These are phyloP conservation scores for Cerrena zonata DNA, from an alignment of 1,284 basidiomycete genomes.

Conservation along the genomic window DNA sequence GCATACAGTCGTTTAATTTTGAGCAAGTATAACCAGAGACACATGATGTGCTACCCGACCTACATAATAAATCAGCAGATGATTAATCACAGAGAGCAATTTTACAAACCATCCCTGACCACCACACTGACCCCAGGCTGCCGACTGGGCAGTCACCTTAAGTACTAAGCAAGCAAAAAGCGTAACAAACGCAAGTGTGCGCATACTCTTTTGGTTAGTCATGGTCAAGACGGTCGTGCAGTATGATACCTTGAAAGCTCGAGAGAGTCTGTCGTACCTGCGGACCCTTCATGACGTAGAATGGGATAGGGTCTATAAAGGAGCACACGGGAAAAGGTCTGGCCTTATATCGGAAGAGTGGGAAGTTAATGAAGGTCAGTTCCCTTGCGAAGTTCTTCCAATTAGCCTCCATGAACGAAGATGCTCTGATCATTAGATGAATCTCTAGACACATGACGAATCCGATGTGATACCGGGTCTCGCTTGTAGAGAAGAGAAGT, in stretches of 20 bases:
- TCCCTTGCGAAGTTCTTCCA: background rate
- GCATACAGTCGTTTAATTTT: conserved; percentile 38
- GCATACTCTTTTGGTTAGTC: conserved; percentile 1
- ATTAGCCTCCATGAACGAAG: background rate
- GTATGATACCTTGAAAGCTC: no score
- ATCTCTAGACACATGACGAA: background rate
- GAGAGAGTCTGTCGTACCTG: no score
- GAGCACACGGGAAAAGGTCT: background rate
- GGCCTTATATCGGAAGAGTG: conserved; percentile 2
- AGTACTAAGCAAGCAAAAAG: conserved; percentile 12
- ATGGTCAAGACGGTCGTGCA: background rate
- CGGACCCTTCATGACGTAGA: background rate
- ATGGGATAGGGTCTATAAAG: background rate
- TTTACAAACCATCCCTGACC: conserved; percentile 40
- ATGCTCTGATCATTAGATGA: background rate
- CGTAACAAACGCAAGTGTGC: conserved; percentile 6
- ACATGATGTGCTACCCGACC: conserved; percentile 43
- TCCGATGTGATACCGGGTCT: no score
- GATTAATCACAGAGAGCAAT: background rate
- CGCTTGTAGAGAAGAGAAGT: no score
- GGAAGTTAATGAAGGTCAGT: background rate
- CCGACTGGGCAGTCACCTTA: conserved; percentile 31
- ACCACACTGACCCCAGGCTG: conserved; percentile 44
- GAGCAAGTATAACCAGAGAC: conserved; percentile 42
- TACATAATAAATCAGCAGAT: conserved; percentile 17